Evolutionary conservation across 331 rosid species (phyloP), one percentile per base, ranked within the genome.

Genomic region (Cydonia oblonga): DNA sequence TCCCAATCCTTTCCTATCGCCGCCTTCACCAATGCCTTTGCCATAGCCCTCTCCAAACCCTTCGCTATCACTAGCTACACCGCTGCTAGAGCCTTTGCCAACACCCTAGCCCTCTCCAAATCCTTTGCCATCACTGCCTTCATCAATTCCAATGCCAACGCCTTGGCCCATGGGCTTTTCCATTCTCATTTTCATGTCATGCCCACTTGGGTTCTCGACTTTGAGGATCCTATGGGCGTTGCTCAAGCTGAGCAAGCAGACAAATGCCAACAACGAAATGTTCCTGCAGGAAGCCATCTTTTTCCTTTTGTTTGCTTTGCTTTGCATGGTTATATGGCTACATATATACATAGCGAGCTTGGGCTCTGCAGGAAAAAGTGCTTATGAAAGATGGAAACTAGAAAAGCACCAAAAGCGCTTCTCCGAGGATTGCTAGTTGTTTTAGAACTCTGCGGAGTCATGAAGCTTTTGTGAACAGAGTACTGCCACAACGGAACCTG

Each of bases 201-300:
- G n/a, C 32, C 9, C 4, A 7, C 22, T 9, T 28, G 42, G 9
- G 42, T 9, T 40, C 16, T 62, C 2, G 0, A 29, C 1, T 19
- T 62, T 32, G 26, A 73, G 73, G 2, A 74, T 22, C 76, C 76
- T 72, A 6, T 25, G 16, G 61, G 81, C 81, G 3, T 59, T 63
- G 69, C 64, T 42, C 59, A 73, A 59, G 68, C 80, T 69, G 3
- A 62, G 1, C 12, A 76, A 54, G 84, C 72, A 79, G 52, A 73
- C 26, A 46, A 70, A 25, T 12, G 62, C 75, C 23, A 73, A 35
- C 53, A 76, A 75, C 74, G 66, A 53, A 49, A 81, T 64, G 61
- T n/a, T n/a, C n/a, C 68, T 26, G 63, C 22, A 59, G 24, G 67
- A 7, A 23, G 70, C 61, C 84, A 76, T 80, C 69, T 57, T 76